A percentile compares a stretch with the other conserved stretches of the same genome.
phyloP scores from a whole-genome alignment of 768 basidiomycete genomes.

The Leccinum subtestaceum region DNA sequence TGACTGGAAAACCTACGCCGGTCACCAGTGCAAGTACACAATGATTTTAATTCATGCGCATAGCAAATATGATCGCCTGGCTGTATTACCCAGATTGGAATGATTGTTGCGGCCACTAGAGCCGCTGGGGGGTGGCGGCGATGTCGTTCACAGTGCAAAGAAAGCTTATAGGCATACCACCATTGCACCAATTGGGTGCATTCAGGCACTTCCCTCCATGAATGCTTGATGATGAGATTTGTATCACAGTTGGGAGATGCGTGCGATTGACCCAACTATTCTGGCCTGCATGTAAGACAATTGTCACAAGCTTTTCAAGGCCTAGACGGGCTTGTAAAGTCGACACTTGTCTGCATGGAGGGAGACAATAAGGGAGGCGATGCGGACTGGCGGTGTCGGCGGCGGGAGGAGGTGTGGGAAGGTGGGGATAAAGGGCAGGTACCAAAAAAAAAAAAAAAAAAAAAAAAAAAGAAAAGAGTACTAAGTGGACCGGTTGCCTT shows the following conservation, averaged over 20 bases:
- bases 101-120: neutral
- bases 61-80: slow-evolving; percentile 1
- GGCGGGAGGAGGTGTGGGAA: slow-evolving; percentile 10
- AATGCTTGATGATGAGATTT: neutral
- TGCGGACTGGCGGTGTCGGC: too few relatives aligned
- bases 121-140: neutral
- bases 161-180: neutral
- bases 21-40: neutral
- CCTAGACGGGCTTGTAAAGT: too few relatives aligned
- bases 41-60: neutral
- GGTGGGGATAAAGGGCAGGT: slow-evolving; percentile 22
- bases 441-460: neutral
- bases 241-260: too few relatives aligned
- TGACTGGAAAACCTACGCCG: neutral
- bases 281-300: too few relatives aligned
- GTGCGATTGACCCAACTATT: too few relatives aligned
- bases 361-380: too few relatives aligned
- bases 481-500: slow-evolving; percentile 42
- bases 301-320: too few relatives aligned
- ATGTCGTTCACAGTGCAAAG: neutral
- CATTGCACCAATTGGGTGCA: neutral
- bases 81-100: neutral
- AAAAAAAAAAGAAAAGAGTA: neutral
- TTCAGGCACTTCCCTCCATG: neutral
- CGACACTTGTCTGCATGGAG: too few relatives aligned